Base-by-base conservation (phyloP, 2,329 filamentous ascomycete species). In the Fusarium chuoi region DNA sequence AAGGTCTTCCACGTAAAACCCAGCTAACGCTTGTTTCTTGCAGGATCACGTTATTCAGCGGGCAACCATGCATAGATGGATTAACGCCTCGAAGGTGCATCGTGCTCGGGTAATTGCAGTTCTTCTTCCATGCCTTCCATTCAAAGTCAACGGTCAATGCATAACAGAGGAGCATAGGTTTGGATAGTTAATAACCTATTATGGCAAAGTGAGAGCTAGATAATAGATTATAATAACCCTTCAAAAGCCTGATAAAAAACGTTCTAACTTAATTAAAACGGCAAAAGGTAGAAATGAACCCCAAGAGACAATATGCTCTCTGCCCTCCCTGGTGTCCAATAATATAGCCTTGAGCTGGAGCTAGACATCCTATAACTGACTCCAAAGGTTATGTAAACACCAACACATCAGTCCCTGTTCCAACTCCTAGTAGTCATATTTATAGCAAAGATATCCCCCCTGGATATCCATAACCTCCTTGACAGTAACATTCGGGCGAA, bases 11-110 rank as follows among this genome's bases (percentile, higher is more conserved):
- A 15, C 22, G n/a, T 26, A 11, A 20, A 24, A 28, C 7, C 4
- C 39, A 9, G 15, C 39, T 65, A 35, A 65, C 14, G 7, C n/a
- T 24, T 11, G 7, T 7, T 15, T 20, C 24, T 18, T 33, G 9
- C 3, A 68, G 65, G 65, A 68, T 20, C 52, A 68, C 7, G 59
- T 68, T 20, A 54, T 68, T 30, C 65, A 68, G 52, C 60, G 65
- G 30, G 60, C 52, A 28, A 68, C 65, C 18, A 68, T 65, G 65
- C 65, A 59, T 14, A 65, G 52, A 46, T 68, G 60, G 60, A 58
- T 65, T 11, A 68, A 68, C 26, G 60, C 60, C 30, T 65, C 52
- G 11, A 58, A 68, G 15, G 42, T 41, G 22, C 18, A 68, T 26
- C 52, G 38, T 6, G 65, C 65, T 65, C 60, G 45, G 8, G 61